These are phyloP conservation scores for Corymbia calophylla DNA, from an alignment of 441 rosid species.

Conservation along the genomic window DNA sequence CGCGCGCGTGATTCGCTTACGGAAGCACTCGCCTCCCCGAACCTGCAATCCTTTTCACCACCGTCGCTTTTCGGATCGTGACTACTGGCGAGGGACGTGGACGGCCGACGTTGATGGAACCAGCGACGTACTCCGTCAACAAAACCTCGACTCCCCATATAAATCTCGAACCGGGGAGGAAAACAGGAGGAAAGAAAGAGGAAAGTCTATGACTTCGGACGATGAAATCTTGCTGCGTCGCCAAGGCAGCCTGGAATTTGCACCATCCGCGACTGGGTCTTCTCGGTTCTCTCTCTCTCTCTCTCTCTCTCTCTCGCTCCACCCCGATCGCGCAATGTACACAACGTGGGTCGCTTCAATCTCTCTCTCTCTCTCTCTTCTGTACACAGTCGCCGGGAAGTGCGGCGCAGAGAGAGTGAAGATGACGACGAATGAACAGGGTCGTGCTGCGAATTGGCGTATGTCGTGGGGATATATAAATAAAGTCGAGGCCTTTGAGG, in stretches of 20 bases:
- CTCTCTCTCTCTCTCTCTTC: not conserved
- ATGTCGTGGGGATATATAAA: not conserved
- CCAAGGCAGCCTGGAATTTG: not conserved
- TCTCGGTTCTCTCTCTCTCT: not conserved
- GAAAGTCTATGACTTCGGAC: not conserved
- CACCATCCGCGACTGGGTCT: not conserved
- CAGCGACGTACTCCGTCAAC: constrained; percentile 94
- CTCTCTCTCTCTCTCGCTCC: not conserved
- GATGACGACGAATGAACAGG: not conserved
- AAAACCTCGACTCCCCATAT: constrained; percentile 68
- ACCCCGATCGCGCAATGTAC: not conserved
- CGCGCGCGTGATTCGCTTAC: not conserved
- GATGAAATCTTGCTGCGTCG: not conserved
- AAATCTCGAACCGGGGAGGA: not conserved
- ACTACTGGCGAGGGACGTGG: constrained; percentile 11
- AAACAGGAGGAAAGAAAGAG: no score
- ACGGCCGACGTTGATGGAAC: constrained; percentile 57
- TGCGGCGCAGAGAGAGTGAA: not conserved
- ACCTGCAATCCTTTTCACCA: not conserved
- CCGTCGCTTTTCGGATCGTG: not conserved
- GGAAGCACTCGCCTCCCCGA: not conserved
- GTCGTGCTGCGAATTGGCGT: not conserved
- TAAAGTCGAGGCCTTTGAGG: not conserved
- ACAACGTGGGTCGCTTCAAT: not conserved
- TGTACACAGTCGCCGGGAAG: not conserved